Evolutionary conservation across 2,329 filamentous ascomycete species (phyloP).

Genomic region (Diaporthe ampelina): DNA sequence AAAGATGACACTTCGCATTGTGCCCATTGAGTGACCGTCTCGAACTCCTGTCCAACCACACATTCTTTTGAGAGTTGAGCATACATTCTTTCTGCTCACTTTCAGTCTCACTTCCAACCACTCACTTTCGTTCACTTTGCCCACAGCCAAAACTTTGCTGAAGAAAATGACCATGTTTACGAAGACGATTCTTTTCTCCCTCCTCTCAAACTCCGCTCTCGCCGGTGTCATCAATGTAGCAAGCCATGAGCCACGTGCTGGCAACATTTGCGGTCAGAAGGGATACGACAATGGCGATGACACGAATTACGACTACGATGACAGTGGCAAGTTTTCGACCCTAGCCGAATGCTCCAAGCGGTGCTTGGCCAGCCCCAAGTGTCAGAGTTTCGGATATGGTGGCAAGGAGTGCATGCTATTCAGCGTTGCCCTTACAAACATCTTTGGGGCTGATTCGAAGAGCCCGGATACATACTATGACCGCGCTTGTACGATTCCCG

Average conservation of each 20-base stretch:
- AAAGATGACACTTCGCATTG: too few species aligned
- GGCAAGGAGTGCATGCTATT: conserved; percentile 30
- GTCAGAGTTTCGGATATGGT: conserved; percentile 5
- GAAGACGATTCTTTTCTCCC: neutral
- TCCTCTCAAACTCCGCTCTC: neutral
- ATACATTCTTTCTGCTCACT: neutral
- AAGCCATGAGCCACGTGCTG: neutral
- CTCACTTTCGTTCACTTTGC: neutral
- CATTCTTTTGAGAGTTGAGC: neutral
- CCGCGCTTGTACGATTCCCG: neutral
- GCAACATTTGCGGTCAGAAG: conserved; percentile 4
- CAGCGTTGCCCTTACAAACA: conserved; percentile 16
- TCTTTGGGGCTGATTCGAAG: conserved; percentile 3
- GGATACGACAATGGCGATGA: conserved; percentile 2
- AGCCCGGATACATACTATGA: conserved; percentile 23
- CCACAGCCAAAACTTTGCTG: neutral
- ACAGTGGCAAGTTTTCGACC: neutral
- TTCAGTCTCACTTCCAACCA: neutral
- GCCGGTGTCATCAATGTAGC: neutral
- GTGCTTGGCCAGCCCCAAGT: neutral
- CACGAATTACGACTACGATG: conserved; percentile 18
- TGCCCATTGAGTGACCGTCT: neutral
- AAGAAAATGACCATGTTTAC: neutral
- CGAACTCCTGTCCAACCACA: neutral
- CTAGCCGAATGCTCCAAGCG: conserved; percentile 7